Evolutionary conservation across 108 stramenopile genomes (phyloP).

Genomic region (Nitzschia sp.): DNA sequence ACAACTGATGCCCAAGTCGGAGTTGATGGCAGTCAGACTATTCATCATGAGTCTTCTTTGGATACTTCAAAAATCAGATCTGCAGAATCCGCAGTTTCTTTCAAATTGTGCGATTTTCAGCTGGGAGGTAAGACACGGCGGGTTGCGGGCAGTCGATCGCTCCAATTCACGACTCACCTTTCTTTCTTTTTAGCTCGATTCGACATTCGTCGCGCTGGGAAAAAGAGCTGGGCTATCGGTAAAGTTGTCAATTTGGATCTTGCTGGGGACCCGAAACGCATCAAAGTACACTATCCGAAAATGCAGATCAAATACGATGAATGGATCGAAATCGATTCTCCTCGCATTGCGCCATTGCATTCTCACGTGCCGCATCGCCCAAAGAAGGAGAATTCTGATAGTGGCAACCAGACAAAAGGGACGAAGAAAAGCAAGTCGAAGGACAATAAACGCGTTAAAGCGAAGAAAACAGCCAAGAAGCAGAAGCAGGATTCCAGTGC

Average conservation of each 20-base stretch:
- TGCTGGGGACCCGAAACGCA: conserved; percentile 48
- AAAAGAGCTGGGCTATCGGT: conserved; percentile 52
- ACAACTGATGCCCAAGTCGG: conserved; percentile 30
- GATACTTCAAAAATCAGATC: neutral
- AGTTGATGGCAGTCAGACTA: conserved; percentile 23
- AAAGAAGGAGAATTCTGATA: conserved; percentile 6
- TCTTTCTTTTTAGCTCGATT: conserved; percentile 63
- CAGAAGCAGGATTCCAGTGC: neutral
- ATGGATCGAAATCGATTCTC: conserved; percentile 71
- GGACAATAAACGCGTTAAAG: no score
- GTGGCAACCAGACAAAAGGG: neutral
- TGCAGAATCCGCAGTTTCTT: neutral
- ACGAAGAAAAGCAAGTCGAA: neutral
- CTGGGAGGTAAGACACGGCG: conserved; percentile 17
- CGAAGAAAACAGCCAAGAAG: neutral
- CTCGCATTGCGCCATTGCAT: conserved; percentile 59
- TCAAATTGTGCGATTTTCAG: conserved; percentile 14
- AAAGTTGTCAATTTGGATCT: conserved; percentile 67
- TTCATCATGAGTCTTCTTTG: neutral
- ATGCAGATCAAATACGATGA: conserved; percentile 53
- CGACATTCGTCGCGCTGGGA: conserved; percentile 69
- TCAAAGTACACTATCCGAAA: conserved; percentile 71
- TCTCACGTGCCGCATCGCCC: conserved; percentile 10
- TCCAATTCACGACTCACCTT: neutral
- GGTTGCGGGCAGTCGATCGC: neutral